A percentile compares a stretch with the other conserved stretches of the same genome.
Evolutionary conservation across 2,329 filamentous ascomycete species (phyloP).

Genomic region (Fusarium kyushuense): DNA sequence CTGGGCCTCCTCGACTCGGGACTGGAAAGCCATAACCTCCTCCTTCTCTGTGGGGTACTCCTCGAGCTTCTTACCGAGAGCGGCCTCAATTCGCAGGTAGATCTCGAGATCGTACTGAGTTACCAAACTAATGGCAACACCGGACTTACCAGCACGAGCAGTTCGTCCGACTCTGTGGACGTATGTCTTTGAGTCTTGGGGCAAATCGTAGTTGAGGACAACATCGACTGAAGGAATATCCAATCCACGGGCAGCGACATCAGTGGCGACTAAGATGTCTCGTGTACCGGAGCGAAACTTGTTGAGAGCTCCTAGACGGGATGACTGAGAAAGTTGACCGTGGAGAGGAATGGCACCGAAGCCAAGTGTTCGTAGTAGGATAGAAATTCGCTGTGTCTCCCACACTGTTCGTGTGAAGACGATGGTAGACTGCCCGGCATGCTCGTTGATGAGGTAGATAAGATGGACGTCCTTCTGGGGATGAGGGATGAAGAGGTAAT

Average conservation of each 20-base stretch:
- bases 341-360: conserved; percentile 94
- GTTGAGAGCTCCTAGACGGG: conserved; percentile 86
- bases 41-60: conserved; percentile 80
- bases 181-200: conserved; percentile 88
- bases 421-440: conserved; percentile 86
- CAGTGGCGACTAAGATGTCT: conserved; percentile 90
- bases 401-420: conserved; percentile 93
- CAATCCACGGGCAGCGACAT: conserved; percentile 92
- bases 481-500: conserved; percentile 87
- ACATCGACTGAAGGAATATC: conserved; percentile 94
- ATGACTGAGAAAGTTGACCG: conserved; percentile 88
- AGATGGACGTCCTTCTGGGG: conserved; percentile 91
- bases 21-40: conserved; percentile 84
- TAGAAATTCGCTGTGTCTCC: conserved; percentile 87
- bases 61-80: conserved; percentile 79
- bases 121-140: conserved; percentile 82
- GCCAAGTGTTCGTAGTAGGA: conserved; percentile 84
- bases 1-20: conserved; percentile 85
- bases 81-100: conserved; percentile 83
- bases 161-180: conserved; percentile 91
- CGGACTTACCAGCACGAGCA: conserved; percentile 86
- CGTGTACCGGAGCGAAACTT: conserved; percentile 88
- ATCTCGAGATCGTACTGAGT: conserved; percentile 91
- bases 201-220: conserved; percentile 87
- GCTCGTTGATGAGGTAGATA: conserved; percentile 86